These are phyloP conservation scores for Scedosporium apiospermum DNA, from an alignment of 2,329 filamentous ascomycete genomes.

Conservation along the genomic window DNA sequence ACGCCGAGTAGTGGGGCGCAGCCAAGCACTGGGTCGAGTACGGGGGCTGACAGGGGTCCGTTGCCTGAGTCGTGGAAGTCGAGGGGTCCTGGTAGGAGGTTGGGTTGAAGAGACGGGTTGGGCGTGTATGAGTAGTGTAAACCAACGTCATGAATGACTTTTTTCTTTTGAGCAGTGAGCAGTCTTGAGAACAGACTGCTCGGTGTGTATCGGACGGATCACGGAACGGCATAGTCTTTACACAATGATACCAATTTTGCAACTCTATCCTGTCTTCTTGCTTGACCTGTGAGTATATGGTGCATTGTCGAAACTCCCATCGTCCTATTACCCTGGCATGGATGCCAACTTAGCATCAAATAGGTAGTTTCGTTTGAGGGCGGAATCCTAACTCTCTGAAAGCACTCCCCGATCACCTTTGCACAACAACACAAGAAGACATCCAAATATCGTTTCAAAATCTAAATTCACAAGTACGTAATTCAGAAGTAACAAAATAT, in stretches of 20 bases:
- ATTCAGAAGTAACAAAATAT: neutral
- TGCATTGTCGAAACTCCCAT: neutral
- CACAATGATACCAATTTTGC: neutral
- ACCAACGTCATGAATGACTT: neutral
- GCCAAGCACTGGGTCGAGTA: conserved; percentile 25
- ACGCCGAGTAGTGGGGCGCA: conserved; percentile 7
- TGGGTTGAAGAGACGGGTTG: conserved; percentile 35
- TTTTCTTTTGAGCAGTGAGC: neutral
- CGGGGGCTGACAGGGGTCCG: conserved; percentile 35
- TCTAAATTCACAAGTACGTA: neutral
- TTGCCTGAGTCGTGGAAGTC: conserved; percentile 56
- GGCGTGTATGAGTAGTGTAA: neutral
- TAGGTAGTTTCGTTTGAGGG: no score
- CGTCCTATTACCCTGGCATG: no score
- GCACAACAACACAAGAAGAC: no score
- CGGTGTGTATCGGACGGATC: neutral
- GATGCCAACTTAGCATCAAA: no score
- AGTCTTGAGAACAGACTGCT: neutral
- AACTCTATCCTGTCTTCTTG: neutral
- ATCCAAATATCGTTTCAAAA: neutral
- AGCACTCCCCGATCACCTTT: no score
- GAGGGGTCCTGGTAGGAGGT: conserved; percentile 51
- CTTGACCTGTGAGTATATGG: no score
- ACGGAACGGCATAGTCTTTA: neutral
- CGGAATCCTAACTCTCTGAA: no score